Evolutionary conservation across 1,284 basidiomycete species (phyloP), one percentile per base, ranked within the genome.

Genomic region (Coniferiporia sulphurascens): DNA sequence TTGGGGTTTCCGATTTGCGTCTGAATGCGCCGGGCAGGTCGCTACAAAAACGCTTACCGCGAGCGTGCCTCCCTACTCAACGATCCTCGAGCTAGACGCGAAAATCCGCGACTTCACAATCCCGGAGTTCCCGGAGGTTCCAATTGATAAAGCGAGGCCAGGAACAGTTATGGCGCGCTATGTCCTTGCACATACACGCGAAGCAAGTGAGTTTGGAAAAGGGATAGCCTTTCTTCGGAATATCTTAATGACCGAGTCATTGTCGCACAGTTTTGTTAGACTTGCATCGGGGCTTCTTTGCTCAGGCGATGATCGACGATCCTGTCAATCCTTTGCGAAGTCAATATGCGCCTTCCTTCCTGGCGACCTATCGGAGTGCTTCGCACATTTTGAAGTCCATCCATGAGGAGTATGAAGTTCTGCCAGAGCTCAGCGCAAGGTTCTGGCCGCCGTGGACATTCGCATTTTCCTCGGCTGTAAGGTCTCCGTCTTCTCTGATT

Each of bases 81-180:
- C 80, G 1, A 85, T 89, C 66, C 82, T 87, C 79, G 87, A 87
- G 50, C 76, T 89, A 4, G 87, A 89, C 71, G 78, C 79, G 21
- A 86, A 83, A 70, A 80, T 89, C 12, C 80, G 84, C 52, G 85
- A 88, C 61, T 86, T 85, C 63, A 76, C 80, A 15, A 71, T 86
- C 36, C 81, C 84, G n/a, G 75, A 78, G 22, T 69, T 68, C 43
- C 70, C 74, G 15, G 73, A 73, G 2, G 72, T 72, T 46, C 15
- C 62, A 1, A 38, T 67, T 2, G 69, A 70, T 19, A 61, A 64
- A 21, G 8, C 63, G 50, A 55, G 55, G 44, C 60, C 77, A n/a
- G 63, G 71, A 0, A 68, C 72, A n/a, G 75, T 75, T 7, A 79
- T 83, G 70, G 72, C 78, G 63, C 70, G 78, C 66, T 81, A 80